These are phyloP conservation scores for Avicennia marina DNA, from an alignment of 257 asterid species.

Conservation along the genomic window DNA sequence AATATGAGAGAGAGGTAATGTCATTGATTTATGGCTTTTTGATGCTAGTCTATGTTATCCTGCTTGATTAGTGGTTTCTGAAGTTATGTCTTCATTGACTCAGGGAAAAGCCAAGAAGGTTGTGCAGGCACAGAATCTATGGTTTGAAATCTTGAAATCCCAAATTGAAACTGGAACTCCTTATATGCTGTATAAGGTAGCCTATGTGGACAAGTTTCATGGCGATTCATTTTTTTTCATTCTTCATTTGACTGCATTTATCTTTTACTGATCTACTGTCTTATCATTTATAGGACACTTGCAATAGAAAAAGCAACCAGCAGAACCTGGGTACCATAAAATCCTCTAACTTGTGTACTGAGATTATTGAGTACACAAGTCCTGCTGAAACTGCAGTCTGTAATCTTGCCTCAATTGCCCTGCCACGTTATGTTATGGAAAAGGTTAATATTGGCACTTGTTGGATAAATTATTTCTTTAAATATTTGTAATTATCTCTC, in stretches of 20 bases:
- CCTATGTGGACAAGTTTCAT: background rate
- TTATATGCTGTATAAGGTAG: constrained; percentile 59
- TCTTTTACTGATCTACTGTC: constrained; percentile 1
- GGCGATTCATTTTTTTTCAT: background rate
- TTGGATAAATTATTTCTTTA: background rate
- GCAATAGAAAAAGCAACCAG: constrained; percentile 96
- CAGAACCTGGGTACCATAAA: constrained; percentile 95
- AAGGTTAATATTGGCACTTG: constrained; percentile 44
- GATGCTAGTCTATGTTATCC: background rate
- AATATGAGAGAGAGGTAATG: constrained; percentile 72
- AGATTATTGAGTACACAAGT: constrained; percentile 82
- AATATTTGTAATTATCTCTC: too few species aligned
- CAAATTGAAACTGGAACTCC: constrained; percentile 71
- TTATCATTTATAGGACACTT: constrained; percentile 57
- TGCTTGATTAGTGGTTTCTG: background rate
- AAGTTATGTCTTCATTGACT: constrained; percentile 10
- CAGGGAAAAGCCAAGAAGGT: constrained; percentile 66
- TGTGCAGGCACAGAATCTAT: constrained; percentile 48
- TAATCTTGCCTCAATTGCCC: constrained; percentile 93
- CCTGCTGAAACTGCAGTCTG: constrained; percentile 96
- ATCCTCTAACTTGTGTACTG: constrained; percentile 90
- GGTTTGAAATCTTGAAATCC: constrained; percentile 60
- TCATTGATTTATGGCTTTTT: background rate
- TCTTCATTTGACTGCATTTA: background rate
- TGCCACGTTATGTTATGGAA: constrained; percentile 88